Conservation (phyloP, 108 stramenopile species). For the Fistulifera pelliculosa region DNA sequence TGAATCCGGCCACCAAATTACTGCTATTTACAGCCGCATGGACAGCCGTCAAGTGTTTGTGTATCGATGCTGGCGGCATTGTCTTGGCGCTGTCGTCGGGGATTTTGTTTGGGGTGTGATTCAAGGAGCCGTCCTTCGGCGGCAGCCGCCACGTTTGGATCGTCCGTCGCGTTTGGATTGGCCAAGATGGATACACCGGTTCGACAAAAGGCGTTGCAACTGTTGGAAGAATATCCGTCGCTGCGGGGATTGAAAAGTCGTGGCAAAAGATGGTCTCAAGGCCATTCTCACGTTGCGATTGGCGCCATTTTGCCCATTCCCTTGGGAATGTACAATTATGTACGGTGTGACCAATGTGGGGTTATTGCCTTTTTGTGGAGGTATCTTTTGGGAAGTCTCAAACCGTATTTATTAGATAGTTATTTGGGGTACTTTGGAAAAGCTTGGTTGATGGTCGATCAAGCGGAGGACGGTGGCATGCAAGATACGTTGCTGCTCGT, state of each 20-base stretch:
- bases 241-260: slow-evolving; percentile 85
- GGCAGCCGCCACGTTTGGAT: slow-evolving; percentile 74
- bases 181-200: slow-evolving; percentile 72
- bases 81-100: slow-evolving; percentile 79
- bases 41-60: slow-evolving; percentile 71
- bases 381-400: slow-evolving; percentile 86
- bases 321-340: slow-evolving; percentile 90
- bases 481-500: slow-evolving; percentile 61
- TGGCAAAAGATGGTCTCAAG: slow-evolving; percentile 83
- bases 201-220: slow-evolving; percentile 61
- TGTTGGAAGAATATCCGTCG: slow-evolving; percentile 68
- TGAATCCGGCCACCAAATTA: slow-evolving; percentile 42
- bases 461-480: slow-evolving; percentile 25
- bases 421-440: slow-evolving; percentile 85
- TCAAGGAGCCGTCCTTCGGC: slow-evolving; percentile 76
- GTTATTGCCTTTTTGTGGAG: slow-evolving; percentile 70
- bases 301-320: slow-evolving; percentile 89
- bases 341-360: slow-evolving; percentile 81
- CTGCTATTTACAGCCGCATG: slow-evolving; percentile 55
- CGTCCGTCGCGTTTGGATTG: slow-evolving; percentile 62
- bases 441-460: slow-evolving; percentile 55
- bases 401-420: slow-evolving; percentile 87
- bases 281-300: slow-evolving; percentile 87
- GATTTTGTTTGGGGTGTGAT: slow-evolving; percentile 88
- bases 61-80: slow-evolving; percentile 77